Evolutionary conservation across 139 green algal genomes (phyloP), one percentile per base, ranked within the genome.

Genomic region (Coelastrella sp.): DNA sequence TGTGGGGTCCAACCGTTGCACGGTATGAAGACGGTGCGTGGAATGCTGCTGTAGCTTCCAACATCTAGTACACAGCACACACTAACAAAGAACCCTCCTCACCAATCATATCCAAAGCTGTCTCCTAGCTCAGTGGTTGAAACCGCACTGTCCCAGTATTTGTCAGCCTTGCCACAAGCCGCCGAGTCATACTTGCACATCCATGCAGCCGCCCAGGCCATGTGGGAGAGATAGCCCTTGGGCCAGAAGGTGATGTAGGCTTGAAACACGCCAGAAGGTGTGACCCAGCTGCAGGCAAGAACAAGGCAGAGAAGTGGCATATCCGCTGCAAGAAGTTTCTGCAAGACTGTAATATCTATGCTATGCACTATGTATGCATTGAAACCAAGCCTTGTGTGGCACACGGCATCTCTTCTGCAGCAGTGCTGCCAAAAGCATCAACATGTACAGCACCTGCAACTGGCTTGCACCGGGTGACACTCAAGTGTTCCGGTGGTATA

Each of bases 151-250:
- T 60, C 62, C 15, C 41, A 84, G 23, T 43, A n/a, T 6, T 38
- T 38, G 13, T 67, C 32, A 2, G 79, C 64, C n/a, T 64, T 64
- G 35, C 25, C 30, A 64, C 79, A 85, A 1, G 15, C 30, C 5
- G 32, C 30, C 11, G 27, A n/a, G 37, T 48, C 40, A n/a, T 74
- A 84, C 79, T 85, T 85, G 79, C 79, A 85, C 79, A 85, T 78
- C 79, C 79, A 85, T 13, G n/a, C 62, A 35, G 79, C 27, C 3
- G 63, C 79, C 79, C 79, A 85, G 30, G 48, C 63, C 4, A 57
- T 25, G 40, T 85, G 79, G 4, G 63, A 62, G 17, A 35, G 34
- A 63, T 78, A 77, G 30, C 79, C 79, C 25, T 76, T 45, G 8
- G 62, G 37, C 62, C 62, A 77, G 79, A 69, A 85, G 40, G 79